phyloP scores from a whole-genome alignment of 1,139 yeast genomes.

The Pichia sp. region DNA sequence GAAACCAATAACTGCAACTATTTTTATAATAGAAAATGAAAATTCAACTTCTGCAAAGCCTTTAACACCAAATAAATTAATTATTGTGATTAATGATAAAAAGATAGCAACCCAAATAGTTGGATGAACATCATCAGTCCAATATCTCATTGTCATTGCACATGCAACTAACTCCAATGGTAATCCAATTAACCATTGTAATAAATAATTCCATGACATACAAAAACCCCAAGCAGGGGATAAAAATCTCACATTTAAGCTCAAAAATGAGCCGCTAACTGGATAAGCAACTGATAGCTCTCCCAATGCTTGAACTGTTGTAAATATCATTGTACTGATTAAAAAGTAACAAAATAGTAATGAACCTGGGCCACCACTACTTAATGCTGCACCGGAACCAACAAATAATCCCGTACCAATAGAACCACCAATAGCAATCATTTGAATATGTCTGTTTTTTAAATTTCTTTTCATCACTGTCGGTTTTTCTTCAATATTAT shows the following conservation, averaged over 20 bases:
- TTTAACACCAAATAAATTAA: slow-evolving; percentile 23
- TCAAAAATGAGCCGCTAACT: slow-evolving; percentile 58
- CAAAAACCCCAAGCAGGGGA: slow-evolving; percentile 70
- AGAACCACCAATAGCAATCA: slow-evolving; percentile 81
- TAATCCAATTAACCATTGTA: slow-evolving; percentile 59
- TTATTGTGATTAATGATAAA: slow-evolving; percentile 43
- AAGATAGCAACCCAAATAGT: slow-evolving; percentile 61
- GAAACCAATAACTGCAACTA: slow-evolving; percentile 35
- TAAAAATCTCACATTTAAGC: slow-evolving; percentile 52
- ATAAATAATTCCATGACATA: slow-evolving; percentile 59
- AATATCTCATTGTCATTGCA: slow-evolving; percentile 54
- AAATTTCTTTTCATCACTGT: slow-evolving; percentile 47
- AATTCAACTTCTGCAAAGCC: slow-evolving; percentile 26
- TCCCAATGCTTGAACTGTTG: slow-evolving; percentile 59
- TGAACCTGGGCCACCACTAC: slow-evolving; percentile 58
- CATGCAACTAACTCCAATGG: slow-evolving; percentile 68
- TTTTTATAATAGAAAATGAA: slow-evolving; percentile 20
- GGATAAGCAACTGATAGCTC: slow-evolving; percentile 53
- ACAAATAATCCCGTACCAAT: slow-evolving; percentile 61
- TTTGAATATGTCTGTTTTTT: slow-evolving; percentile 57
- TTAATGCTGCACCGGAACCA: slow-evolving; percentile 54
- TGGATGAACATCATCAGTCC: slow-evolving; percentile 52
- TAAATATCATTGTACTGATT: slow-evolving; percentile 44
- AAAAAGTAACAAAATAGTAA: slow-evolving; percentile 45
- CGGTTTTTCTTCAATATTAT: slow-evolving; percentile 39